A percentile compares a stretch with the other conserved stretches of the same genome.
Evolutionary conservation across 495 filamentous ascomycete species (phyloP).

Genomic region (Neurospora tetrasperma): DNA sequence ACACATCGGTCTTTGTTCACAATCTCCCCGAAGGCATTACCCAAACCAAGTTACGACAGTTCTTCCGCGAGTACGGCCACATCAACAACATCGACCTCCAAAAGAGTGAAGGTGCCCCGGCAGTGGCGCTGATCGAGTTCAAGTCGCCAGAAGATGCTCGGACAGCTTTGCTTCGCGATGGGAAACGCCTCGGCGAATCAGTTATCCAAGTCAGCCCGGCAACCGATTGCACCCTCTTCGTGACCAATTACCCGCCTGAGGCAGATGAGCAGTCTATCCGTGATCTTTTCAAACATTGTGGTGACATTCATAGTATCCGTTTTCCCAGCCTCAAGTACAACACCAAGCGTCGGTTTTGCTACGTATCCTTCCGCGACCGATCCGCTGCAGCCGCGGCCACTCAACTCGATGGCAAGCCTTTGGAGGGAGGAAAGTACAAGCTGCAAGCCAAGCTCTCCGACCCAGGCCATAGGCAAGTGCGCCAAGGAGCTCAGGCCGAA

Average conservation of each 20-base stretch:
- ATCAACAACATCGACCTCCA: slow-evolving; percentile 65
- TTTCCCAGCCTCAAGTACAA: slow-evolving; percentile 87
- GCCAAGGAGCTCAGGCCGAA: slow-evolving; percentile 75
- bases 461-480: slow-evolving; percentile 61
- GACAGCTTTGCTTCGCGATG: slow-evolving; percentile 67
- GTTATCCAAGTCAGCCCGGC: slow-evolving; percentile 64
- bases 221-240: slow-evolving; percentile 68
- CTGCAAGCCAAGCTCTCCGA: slow-evolving; percentile 76
- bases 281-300: slow-evolving; percentile 62
- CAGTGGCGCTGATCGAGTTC: slow-evolving; percentile 77
- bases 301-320: slow-evolving; percentile 74
- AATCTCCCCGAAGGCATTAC: slow-evolving; percentile 61
- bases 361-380: slow-evolving; percentile 69
- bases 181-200: slow-evolving; percentile 60
- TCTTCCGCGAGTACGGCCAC: slow-evolving; percentile 79
- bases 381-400: slow-evolving; percentile 56
- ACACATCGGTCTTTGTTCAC: slow-evolving; percentile 71
- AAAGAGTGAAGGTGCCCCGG: slow-evolving; percentile 46
- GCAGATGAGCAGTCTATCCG: slow-evolving; percentile 76
- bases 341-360: slow-evolving; percentile 83
- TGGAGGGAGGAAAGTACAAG: slow-evolving; percentile 51
- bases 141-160: slow-evolving; percentile 66
- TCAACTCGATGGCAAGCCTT: slow-evolving; percentile 53
- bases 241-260: slow-evolving; percentile 81
- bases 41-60: slow-evolving; percentile 67